Conservation (phyloP, 2,329 filamentous ascomycete species). For the Fusarium sp. region DNA sequence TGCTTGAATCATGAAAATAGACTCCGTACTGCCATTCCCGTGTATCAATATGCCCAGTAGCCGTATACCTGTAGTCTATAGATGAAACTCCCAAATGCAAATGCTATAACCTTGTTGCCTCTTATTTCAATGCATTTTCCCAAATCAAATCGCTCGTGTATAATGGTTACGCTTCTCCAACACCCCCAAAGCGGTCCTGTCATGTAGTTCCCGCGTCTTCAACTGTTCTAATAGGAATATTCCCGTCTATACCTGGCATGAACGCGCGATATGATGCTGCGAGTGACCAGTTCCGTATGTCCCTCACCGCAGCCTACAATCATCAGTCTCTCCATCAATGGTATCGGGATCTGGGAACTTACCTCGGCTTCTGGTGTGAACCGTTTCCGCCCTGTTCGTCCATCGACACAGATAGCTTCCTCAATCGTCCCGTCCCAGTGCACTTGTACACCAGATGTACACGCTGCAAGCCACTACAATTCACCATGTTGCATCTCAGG, state of each 20-base stretch:
- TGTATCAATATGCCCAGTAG: background rate
- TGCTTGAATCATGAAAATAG: background rate
- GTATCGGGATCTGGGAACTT: fast-evolving
- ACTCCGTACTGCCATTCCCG: background rate
- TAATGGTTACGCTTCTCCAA: too few relatives aligned
- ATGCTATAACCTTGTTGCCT: background rate
- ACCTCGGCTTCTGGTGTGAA: constrained; percentile 22
- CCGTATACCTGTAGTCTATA: background rate
- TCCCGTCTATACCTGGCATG: constrained; percentile 23
- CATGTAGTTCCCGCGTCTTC: background rate
- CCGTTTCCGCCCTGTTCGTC: background rate
- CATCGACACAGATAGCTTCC: constrained; percentile 1
- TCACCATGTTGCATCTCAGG: constrained; percentile 22
- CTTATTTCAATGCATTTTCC: fast-evolving
- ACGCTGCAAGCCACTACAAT: constrained; percentile 14
- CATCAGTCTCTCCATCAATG: background rate
- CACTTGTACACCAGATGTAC: background rate
- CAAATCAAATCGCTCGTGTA: background rate
- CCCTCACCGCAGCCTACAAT: background rate
- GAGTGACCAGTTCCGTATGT: constrained; percentile 17
- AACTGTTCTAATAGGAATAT: constrained; percentile 18
- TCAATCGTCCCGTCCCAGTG: constrained; percentile 8
- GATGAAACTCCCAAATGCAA: background rate
- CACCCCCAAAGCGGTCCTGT: too few relatives aligned
- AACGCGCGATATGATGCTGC: constrained; percentile 19